These are phyloP conservation scores for Eucalyptus globulus DNA, from an alignment of 345 rosid genomes.

Conservation along the genomic window DNA sequence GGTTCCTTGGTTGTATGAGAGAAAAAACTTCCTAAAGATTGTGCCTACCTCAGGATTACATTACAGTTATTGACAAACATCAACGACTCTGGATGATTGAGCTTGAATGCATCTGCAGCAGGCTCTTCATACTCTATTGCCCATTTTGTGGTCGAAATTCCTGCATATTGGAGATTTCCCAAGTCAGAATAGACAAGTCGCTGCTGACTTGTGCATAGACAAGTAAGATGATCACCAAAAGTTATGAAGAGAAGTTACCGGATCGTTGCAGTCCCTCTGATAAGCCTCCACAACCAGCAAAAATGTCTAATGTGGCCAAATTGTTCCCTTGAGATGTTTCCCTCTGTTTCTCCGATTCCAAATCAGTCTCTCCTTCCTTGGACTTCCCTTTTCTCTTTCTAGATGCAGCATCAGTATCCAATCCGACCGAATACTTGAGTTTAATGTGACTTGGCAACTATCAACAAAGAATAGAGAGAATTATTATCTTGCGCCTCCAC, in stretches of 20 bases:
- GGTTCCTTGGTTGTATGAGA: not conserved
- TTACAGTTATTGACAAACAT: slow-evolving; percentile 75
- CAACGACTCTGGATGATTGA: slow-evolving; percentile 57
- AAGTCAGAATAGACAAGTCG: not conserved
- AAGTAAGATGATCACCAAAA: not conserved
- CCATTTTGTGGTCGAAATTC: slow-evolving; percentile 65
- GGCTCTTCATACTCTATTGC: slow-evolving; percentile 92
- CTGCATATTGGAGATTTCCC: slow-evolving; percentile 10
- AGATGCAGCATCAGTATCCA: slow-evolving; percentile 24
- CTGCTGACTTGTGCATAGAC: not conserved
- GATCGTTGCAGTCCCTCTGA: slow-evolving; percentile 59
- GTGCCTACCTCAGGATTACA: slow-evolving; percentile 56
- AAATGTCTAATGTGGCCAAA: slow-evolving; percentile 66
- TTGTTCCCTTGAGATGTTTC: slow-evolving; percentile 12
- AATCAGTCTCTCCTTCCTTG: slow-evolving; percentile 35
- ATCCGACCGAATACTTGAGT: slow-evolving; percentile 27
- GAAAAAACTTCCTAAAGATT: not conserved
- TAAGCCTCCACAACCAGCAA: slow-evolving; percentile 88
- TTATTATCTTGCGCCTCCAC: not conserved
- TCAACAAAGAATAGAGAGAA: not conserved
- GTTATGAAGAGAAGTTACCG: slow-evolving; percentile 15
- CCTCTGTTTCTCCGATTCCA: slow-evolving; percentile 14
- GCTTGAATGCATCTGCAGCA: slow-evolving; percentile 74
- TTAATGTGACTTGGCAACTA: slow-evolving; percentile 56
- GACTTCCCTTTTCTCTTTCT: slow-evolving; percentile 78